Conservation (phyloP, 2,329 filamentous ascomycete species). For the Berkeleyomyces rouxiae region DNA sequence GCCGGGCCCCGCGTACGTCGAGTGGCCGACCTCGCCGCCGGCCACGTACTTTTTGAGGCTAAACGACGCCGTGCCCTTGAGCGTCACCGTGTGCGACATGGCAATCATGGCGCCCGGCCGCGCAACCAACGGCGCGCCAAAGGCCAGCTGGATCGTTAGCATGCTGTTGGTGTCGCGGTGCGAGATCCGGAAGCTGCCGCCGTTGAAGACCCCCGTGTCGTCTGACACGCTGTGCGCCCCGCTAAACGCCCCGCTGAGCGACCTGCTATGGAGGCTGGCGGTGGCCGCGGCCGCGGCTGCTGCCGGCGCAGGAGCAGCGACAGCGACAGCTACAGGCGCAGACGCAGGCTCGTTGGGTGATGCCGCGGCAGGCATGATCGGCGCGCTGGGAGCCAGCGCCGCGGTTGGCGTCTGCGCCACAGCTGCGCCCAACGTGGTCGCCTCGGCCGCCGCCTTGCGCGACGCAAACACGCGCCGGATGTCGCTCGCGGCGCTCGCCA, state of each 20-base stretch:
- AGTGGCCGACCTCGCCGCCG: slow-evolving; percentile 62
- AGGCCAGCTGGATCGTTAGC: slow-evolving; percentile 73
- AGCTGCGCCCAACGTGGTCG: neutral
- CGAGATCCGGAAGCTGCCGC: slow-evolving; percentile 82
- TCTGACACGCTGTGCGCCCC: slow-evolving; percentile 40
- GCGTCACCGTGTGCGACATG: slow-evolving; percentile 76
- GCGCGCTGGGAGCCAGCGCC: slow-evolving; percentile 6
- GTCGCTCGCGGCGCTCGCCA: slow-evolving; percentile 12
- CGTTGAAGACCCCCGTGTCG: slow-evolving; percentile 93
- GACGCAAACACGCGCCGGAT: slow-evolving; percentile 15
- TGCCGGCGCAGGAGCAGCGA: slow-evolving; percentile 18
- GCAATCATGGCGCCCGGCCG: slow-evolving; percentile 86
- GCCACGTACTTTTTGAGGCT: slow-evolving; percentile 80
- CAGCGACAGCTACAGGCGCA: slow-evolving; percentile 7
- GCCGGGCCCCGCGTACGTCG: slow-evolving; percentile 74
- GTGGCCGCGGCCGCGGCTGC: slow-evolving; percentile 28
- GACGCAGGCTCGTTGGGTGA: slow-evolving; percentile 21
- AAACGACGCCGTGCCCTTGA: slow-evolving; percentile 73
- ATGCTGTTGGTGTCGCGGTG: slow-evolving; percentile 85
- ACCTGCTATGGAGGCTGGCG: slow-evolving; percentile 36
- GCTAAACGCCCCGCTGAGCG: slow-evolving; percentile 20
- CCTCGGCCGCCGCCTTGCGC: slow-evolving; percentile 13
- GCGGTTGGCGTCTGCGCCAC: too few species aligned
- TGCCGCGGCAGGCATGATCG: slow-evolving; percentile 15
- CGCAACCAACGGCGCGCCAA: slow-evolving; percentile 66